Conservation (phyloP, 2,329 filamentous ascomycete genomes). For the Microascus cirrosus region DNA sequence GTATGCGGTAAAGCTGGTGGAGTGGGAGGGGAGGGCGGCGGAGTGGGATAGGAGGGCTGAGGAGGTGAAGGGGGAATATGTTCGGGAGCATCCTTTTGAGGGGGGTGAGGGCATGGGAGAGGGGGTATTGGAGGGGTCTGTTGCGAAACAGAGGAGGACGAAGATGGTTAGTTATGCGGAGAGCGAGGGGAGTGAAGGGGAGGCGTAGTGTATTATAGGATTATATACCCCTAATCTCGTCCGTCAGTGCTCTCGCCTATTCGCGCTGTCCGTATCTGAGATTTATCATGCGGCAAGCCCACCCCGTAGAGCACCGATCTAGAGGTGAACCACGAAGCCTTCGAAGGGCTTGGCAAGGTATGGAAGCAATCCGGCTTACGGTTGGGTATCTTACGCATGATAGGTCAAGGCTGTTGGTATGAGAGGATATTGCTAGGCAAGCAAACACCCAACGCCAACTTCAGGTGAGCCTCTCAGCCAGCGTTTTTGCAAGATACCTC, state of each 20-base stretch:
- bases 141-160: constrained; percentile 6
- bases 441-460: too few relatives aligned
- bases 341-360: too few relatives aligned
- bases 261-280: too few relatives aligned
- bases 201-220: neutral
- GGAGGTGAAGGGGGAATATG: constrained; percentile 39
- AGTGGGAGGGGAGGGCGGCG: constrained; percentile 49
- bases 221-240: neutral
- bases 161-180: constrained; percentile 23
- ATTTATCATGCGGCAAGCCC: too few relatives aligned
- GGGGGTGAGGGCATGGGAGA: constrained; percentile 12
- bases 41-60: constrained; percentile 63
- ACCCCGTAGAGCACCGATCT: too few relatives aligned
- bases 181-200: neutral
- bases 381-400: too few relatives aligned
- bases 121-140: neutral
- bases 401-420: too few relatives aligned
- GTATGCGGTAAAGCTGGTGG: constrained; percentile 45
- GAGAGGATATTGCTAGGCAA: too few relatives aligned
- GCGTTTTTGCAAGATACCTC: too few relatives aligned
- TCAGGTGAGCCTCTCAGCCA: too few relatives aligned
- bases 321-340: too few relatives aligned
- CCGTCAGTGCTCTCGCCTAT: neutral
- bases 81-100: constrained; percentile 36
- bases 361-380: too few relatives aligned